Percentiles rank a stretch among this genome's conserved stretches.
Conservation (phyloP, 495 filamentous ascomycete genomes). For the Penicillium turbatum region DNA sequence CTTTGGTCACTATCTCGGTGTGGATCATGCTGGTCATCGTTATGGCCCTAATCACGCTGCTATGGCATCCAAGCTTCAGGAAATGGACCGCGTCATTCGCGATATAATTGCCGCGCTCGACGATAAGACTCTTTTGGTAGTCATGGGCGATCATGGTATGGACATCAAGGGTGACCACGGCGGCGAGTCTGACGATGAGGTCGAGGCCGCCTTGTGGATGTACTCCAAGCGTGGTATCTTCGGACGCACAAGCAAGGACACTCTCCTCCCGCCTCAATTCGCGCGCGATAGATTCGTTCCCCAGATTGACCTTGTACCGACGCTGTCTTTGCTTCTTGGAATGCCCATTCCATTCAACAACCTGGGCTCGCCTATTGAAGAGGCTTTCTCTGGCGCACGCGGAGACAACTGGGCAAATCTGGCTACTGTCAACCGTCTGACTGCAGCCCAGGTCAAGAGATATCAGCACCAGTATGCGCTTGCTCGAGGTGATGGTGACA, state of each 20-base stretch:
- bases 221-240: constrained; percentile 84
- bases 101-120: constrained; percentile 69
- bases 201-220: constrained; percentile 96
- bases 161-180: constrained; percentile 95
- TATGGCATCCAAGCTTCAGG: constrained; percentile 82
- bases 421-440: constrained; percentile 65
- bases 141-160: constrained; percentile 99
- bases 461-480: constrained; percentile 70
- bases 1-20: constrained; percentile 89
- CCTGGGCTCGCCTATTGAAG: constrained; percentile 89
- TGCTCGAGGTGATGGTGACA: constrained; percentile 59
- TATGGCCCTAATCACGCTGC: constrained; percentile 92
- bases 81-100: constrained; percentile 82
- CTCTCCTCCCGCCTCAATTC: constrained; percentile 59
- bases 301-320: constrained; percentile 95
- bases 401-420: constrained; percentile 71
- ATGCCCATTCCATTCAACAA: constrained; percentile 97
- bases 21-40: constrained; percentile 94
- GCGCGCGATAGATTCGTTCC: constrained; percentile 79
- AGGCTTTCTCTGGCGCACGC: constrained; percentile 72
- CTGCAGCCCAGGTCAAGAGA: constrained; percentile 81
- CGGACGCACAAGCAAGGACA: constrained; percentile 64
- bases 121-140: constrained; percentile 80
- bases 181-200: constrained; percentile 90
- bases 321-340: constrained; percentile 78